Evolutionary conservation across 495 filamentous ascomycete species (phyloP).

Genomic region (Letharia lupina): DNA sequence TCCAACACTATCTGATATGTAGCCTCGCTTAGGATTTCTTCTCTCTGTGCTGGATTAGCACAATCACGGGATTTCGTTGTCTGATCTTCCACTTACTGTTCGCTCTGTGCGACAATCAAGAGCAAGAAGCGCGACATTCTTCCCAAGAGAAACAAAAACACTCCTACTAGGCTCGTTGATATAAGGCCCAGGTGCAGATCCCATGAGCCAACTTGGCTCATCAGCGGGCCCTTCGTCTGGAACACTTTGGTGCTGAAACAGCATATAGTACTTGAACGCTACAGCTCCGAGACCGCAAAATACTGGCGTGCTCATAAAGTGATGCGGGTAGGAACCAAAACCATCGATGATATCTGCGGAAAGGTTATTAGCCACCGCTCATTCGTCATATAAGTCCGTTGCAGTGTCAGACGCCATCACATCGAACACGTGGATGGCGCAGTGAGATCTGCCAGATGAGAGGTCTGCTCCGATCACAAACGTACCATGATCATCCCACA

Average conservation of each 20-base stretch:
- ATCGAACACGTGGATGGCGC: background rate
- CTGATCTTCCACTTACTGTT: conserved; percentile 39
- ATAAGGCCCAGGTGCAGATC: conserved; percentile 73
- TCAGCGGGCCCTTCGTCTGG: conserved; percentile 65
- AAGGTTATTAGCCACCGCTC: background rate
- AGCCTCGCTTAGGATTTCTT: conserved; percentile 69
- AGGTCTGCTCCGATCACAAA: background rate
- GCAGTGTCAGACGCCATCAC: background rate
- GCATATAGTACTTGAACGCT: conserved; percentile 96
- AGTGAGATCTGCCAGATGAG: background rate
- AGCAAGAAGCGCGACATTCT: conserved; percentile 70
- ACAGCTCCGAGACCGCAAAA: conserved; percentile 83
- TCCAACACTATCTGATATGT: conserved; percentile 82
- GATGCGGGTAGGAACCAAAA: conserved; percentile 83
- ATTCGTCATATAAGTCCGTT: background rate
- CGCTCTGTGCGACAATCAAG: conserved; percentile 89
- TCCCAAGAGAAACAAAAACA: conserved; percentile 75
- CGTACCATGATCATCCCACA: conserved; percentile 83
- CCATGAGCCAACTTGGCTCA: conserved; percentile 89
- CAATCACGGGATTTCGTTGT: background rate
- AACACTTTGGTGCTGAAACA: conserved; percentile 93
- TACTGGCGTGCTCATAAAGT: conserved; percentile 86
- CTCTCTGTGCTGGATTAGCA: conserved; percentile 41
- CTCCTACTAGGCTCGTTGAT: conserved; percentile 79
- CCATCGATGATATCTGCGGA: conserved; percentile 77